Percentiles rank a stretch among this genome's conserved stretches.
These are phyloP conservation scores for Nowakowskiella sp. DNA, from an alignment of 192 early-diverging fungal genomes.

Conservation along the genomic window DNA sequence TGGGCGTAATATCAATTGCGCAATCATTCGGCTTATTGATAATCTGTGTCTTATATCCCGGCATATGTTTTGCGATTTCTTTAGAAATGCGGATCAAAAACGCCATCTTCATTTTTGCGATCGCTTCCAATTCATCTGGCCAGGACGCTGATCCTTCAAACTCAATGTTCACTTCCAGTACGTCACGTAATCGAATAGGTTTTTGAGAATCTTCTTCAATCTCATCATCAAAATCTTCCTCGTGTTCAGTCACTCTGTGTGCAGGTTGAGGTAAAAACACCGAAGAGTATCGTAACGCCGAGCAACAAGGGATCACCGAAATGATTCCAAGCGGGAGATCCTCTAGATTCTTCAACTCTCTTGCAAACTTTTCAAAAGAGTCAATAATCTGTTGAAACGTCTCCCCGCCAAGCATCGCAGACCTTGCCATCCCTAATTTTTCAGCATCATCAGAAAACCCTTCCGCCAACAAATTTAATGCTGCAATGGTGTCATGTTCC, in stretches of 20 bases:
- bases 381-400: constrained; percentile 61
- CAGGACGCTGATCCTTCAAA: constrained; percentile 78
- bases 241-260: neutral
- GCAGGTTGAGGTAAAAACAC: constrained; percentile 66
- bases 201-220: neutral
- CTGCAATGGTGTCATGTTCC: neutral
- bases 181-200: neutral
- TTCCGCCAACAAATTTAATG: neutral
- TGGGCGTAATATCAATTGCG: constrained; percentile 59
- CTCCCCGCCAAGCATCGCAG: constrained; percentile 1
- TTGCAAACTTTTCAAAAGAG: constrained; percentile 59
- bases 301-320: constrained; percentile 45
- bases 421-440: neutral
- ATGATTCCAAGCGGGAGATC: constrained; percentile 59
- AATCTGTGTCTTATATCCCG: constrained; percentile 21
- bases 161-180: constrained; percentile 68
- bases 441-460: neutral
- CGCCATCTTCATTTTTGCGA: constrained; percentile 86
- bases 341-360: constrained; percentile 52
- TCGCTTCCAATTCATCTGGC: constrained; percentile 79
- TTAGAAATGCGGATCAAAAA: constrained; percentile 74
- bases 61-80: constrained; percentile 30
- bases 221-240: neutral
- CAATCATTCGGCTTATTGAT: neutral
- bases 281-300: constrained; percentile 65